These are phyloP conservation scores for Lichtheimia ornata DNA, from an alignment of 371 early-diverging fungal species.

Conservation along the genomic window DNA sequence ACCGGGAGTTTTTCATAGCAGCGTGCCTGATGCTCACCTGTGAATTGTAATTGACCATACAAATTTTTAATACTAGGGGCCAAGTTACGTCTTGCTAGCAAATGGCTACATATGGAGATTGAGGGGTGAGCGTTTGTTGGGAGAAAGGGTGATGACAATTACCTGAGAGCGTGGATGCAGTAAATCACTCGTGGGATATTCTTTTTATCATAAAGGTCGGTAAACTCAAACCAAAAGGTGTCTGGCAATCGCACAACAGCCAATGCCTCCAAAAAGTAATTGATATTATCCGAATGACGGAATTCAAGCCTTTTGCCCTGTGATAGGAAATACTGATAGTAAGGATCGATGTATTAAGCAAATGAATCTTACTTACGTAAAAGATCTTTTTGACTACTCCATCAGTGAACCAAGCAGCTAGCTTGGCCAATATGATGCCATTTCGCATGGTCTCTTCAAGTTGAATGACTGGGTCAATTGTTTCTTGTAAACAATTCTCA, in stretches of 20 bases:
- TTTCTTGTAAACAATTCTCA: constrained; percentile 85
- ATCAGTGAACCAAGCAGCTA: constrained; percentile 89
- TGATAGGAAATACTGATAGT: background rate
- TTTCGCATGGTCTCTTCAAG: constrained; percentile 93
- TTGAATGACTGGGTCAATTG: constrained; percentile 76
- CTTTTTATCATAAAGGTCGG: constrained; percentile 99
- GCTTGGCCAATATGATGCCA: constrained; percentile 92
- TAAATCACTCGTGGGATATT: constrained; percentile 99
- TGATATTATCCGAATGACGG: constrained; percentile 99
- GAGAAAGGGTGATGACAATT: background rate
- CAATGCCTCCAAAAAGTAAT: constrained; percentile 88
- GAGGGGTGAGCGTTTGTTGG: background rate
- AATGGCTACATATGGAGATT: constrained; percentile 68
- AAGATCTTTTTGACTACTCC: constrained; percentile 86
- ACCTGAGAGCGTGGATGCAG: constrained; percentile 98
- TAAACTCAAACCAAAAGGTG: constrained; percentile 97
- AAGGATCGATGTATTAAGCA: no score
- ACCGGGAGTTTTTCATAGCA: background rate
- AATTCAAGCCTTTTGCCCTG: constrained; percentile 89
- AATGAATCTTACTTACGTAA: constrained; percentile 45
- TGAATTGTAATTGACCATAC: constrained; percentile 90
- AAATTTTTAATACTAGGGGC: constrained; percentile 92
- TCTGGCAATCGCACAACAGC: constrained; percentile 82
- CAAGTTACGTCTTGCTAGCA: constrained; percentile 81
- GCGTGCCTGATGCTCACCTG: constrained; percentile 51